These are phyloP conservation scores for Nitzschia palea DNA, from an alignment of 108 stramenopile species.

Conservation along the genomic window DNA sequence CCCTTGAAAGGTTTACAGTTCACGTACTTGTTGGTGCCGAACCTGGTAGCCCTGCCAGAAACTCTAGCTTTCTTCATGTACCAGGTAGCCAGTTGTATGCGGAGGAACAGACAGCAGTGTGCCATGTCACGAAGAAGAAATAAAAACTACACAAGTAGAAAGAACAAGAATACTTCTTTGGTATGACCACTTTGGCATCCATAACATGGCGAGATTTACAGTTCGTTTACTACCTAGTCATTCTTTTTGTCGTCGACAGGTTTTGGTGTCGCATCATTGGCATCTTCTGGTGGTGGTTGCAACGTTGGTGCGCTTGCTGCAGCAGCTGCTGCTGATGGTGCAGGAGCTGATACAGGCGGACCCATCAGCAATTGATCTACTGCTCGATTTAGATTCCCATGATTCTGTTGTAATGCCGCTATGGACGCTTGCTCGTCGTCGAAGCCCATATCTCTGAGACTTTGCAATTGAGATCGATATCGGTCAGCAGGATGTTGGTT, in stretches of 20 bases:
- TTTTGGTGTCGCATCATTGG: constrained; percentile 31
- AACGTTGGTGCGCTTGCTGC: not conserved
- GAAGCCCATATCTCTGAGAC: constrained; percentile 87
- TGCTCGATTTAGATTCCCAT: constrained; percentile 88
- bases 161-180: no score
- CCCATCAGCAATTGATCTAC: constrained; percentile 74
- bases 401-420: constrained; percentile 56
- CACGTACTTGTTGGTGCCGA: no score
- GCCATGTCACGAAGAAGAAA: no score
- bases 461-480: constrained; percentile 70
- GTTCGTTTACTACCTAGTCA: no score
- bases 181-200: no score
- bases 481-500: constrained; percentile 59
- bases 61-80: no score
- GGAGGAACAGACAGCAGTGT: no score
- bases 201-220: no score
- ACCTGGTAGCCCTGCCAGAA: no score
- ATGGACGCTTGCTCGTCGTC: constrained; percentile 78
- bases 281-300: not conserved
- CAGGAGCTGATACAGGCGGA: constrained; percentile 8
- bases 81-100: no score
- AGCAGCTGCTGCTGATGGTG: constrained; percentile 2
- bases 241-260: constrained; percentile 66
- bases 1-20: no score
- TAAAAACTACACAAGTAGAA: no score